These are phyloP conservation scores for Vitis hybrid DNA, from an alignment of 177 flowering plant genomes.

Conservation along the genomic window DNA sequence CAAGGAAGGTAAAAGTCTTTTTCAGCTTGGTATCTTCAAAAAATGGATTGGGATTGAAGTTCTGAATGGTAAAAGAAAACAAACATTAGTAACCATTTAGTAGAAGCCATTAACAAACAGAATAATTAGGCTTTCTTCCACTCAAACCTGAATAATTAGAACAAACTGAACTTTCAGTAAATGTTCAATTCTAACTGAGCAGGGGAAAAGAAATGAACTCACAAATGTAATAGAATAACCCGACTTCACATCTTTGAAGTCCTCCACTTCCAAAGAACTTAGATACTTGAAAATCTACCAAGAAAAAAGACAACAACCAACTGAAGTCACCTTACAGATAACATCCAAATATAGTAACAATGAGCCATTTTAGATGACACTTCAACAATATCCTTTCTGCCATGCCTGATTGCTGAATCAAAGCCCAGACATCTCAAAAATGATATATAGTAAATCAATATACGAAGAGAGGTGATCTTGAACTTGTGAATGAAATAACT, in stretches of 20 bases:
- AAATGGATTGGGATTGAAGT: constrained; percentile 80
- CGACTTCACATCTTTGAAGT: constrained; percentile 85
- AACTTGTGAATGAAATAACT: neutral
- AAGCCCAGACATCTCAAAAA: neutral
- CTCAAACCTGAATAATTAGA: neutral
- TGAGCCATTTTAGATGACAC: neutral
- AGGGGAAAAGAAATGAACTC: constrained; percentile 29
- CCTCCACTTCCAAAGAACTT: constrained; percentile 86
- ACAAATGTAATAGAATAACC: constrained; percentile 95
- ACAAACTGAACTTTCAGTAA: neutral
- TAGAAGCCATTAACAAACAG: neutral
- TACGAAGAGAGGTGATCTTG: neutral
- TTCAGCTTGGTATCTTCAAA: constrained; percentile 86
- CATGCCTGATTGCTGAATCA: neutral
- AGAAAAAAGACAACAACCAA: neutral
- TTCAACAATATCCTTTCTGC: neutral
- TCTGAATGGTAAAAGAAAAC: constrained; percentile 34
- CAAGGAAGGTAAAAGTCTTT: constrained; percentile 75
- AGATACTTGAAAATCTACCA: constrained; percentile 80
- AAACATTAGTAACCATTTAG: neutral
- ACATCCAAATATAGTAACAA: neutral
- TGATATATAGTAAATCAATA: neutral
- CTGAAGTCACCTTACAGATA: neutral
- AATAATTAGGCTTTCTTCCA: neutral
- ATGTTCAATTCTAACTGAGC: neutral